phyloP scores from a whole-genome alignment of 108 stramenopile genomes.

The Ochromonas danica region DNA sequence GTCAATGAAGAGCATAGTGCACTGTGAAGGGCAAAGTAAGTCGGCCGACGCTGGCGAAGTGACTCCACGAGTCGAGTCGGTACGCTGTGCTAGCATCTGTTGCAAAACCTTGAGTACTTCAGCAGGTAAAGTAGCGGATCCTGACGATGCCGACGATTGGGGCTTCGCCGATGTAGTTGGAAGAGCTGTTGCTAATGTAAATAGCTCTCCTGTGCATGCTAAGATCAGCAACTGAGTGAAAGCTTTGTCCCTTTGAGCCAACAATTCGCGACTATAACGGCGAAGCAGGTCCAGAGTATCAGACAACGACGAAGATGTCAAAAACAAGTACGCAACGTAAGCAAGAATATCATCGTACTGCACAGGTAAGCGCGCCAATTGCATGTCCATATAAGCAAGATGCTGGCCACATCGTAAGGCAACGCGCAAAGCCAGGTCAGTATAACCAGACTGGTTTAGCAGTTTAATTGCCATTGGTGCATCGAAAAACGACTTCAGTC shows the following conservation, averaged over 20 bases:
- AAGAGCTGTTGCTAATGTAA: not conserved
- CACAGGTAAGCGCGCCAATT: not conserved
- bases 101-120: not conserved
- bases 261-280: not conserved
- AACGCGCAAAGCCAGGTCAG: not conserved
- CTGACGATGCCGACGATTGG: no score
- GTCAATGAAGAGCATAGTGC: not conserved
- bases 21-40: no score
- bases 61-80: not conserved
- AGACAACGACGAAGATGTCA: not conserved
- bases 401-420: constrained; percentile 10
- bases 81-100: not conserved
- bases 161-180: not conserved
- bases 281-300: not conserved
- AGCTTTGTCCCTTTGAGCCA: not conserved
- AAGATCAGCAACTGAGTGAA: constrained; percentile 25
- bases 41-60: not conserved
- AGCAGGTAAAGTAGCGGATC: not conserved
- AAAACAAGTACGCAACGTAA: constrained; percentile 2
- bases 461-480: not conserved
- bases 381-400: not conserved
- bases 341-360: not conserved
- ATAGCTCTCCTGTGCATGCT: not conserved
- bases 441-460: no score
- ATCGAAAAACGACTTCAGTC: no score